Conservation (phyloP, 306 rosid species). For the Vigna angularis region DNA sequence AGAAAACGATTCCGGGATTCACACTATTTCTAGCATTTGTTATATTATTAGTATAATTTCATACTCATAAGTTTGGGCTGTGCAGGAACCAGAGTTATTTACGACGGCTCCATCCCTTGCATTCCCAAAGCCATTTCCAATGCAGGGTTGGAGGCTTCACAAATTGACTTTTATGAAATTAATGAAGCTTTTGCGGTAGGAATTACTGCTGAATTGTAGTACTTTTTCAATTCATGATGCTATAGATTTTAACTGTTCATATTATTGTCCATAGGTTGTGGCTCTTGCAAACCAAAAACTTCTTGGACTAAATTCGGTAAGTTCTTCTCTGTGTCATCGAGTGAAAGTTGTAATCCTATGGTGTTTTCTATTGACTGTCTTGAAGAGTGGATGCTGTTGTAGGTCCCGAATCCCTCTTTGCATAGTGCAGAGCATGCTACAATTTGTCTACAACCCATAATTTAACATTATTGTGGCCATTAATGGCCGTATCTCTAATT, state of each 20-base stretch:
- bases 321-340: constrained; percentile 41
- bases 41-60: constrained; percentile 23
- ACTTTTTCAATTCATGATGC: constrained; percentile 29
- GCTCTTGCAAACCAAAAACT: constrained; percentile 97
- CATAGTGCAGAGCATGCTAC: neutral
- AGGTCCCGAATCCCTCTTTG: neutral
- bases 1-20: constrained; percentile 21
- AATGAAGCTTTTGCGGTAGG: constrained; percentile 98
- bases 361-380: constrained; percentile 1
- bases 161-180: constrained; percentile 89
- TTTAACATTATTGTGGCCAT: neutral
- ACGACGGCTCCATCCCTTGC: constrained; percentile 96
- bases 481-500: neutral
- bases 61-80: constrained; percentile 43
- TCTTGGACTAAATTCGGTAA: constrained; percentile 82
- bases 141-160: constrained; percentile 83
- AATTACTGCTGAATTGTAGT: constrained; percentile 27
- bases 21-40: constrained; percentile 1
- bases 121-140: constrained; percentile 90
- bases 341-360: constrained; percentile 17
- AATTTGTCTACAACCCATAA: constrained; percentile 13
- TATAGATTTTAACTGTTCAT: constrained; percentile 33
- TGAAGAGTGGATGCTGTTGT: constrained; percentile 23
- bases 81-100: constrained; percentile 94
- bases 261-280: constrained; percentile 70